A percentile compares a stretch with the other conserved stretches of the same genome.
phyloP scores from a whole-genome alignment of 2,329 filamentous ascomycete genomes.

The Curvularia eragrostidis region DNA sequence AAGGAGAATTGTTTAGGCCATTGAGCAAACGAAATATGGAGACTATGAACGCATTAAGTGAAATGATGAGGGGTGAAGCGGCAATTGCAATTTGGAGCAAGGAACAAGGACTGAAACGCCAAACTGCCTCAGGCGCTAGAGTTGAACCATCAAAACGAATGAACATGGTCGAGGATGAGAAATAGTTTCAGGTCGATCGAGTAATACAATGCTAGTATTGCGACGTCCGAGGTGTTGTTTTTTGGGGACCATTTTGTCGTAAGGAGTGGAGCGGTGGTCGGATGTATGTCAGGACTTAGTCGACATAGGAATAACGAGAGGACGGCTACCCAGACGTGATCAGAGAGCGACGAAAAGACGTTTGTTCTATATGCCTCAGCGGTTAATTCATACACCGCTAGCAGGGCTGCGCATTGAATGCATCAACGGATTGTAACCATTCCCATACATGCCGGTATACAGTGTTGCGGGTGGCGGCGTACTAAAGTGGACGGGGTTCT shows the following conservation, averaged over 20 bases:
- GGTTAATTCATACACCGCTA: neutral
- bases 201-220: neutral
- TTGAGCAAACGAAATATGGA: conserved; percentile 1
- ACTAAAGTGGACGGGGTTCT: neutral
- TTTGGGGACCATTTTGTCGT: neutral
- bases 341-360: neutral
- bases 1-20: conserved; percentile 11
- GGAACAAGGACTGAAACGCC: conserved; percentile 31
- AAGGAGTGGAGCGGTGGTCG: neutral
- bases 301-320: neutral
- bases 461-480: neutral
- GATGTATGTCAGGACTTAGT: neutral
- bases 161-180: neutral
- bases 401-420: neutral
- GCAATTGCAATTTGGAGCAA: conserved; percentile 21
- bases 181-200: neutral
- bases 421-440: neutral
- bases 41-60: conserved; percentile 22
- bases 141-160: conserved; percentile 8
- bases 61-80: conserved; percentile 29
- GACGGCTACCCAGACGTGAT: neutral
- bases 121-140: conserved; percentile 20
- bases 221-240: neutral
- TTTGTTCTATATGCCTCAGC: neutral
- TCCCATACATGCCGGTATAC: neutral